These are phyloP conservation scores for Penicillium atrosanguineum DNA, from an alignment of 495 filamentous ascomycete genomes.

Conservation along the genomic window DNA sequence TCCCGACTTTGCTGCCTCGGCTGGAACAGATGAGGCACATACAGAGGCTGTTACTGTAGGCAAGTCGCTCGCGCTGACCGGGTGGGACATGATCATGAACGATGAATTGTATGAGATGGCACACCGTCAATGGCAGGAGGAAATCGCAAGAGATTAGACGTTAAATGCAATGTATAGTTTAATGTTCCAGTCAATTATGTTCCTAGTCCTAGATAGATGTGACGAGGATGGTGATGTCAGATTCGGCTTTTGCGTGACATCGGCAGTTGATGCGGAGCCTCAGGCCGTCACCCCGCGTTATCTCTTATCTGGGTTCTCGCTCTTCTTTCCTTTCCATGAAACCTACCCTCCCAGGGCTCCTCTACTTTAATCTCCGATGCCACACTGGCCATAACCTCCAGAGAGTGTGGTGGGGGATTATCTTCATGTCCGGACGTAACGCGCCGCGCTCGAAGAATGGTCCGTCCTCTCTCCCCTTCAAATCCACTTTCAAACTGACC, in stretches of 20 bases:
- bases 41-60: constrained; percentile 50
- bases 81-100: constrained; percentile 50
- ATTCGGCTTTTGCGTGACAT: background rate
- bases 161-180: background rate
- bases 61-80: constrained; percentile 54
- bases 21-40: constrained; percentile 54
- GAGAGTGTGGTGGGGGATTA: constrained; percentile 21
- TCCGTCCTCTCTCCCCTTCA: constrained; percentile 6
- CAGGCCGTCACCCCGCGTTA: background rate
- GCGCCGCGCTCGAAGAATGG: constrained; percentile 48
- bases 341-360: background rate
- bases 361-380: constrained; percentile 5
- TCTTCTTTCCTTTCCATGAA: background rate
- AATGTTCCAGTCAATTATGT: no score
- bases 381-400: constrained; percentile 10
- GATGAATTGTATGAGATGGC: constrained; percentile 41
- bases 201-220: no score
- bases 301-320: constrained; percentile 6
- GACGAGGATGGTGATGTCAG: background rate
- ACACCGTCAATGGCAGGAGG: constrained; percentile 26
- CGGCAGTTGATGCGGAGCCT: background rate
- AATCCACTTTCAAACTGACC: constrained; percentile 3
- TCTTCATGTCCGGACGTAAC: constrained; percentile 42
- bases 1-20: constrained; percentile 55
- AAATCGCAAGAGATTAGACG: constrained; percentile 17